Evolutionary conservation across 1,284 basidiomycete species (phyloP).

Genomic region (Cerrena zonata): DNA sequence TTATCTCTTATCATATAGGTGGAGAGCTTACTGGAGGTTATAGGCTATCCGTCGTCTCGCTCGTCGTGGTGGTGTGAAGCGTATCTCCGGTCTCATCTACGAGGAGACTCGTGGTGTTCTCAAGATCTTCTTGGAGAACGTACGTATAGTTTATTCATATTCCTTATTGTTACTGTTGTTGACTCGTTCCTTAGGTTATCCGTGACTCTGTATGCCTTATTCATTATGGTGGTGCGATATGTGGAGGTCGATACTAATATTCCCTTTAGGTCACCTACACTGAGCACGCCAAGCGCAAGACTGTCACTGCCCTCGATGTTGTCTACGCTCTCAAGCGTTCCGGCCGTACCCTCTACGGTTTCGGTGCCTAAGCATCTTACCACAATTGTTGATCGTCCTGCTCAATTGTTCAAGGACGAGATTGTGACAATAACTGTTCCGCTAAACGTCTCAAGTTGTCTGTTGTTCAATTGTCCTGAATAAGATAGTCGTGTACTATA

Average conservation of each 20-base stretch:
- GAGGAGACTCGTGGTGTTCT: conserved; percentile 79
- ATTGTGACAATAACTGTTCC: too few relatives aligned
- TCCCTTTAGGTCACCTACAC: conserved; percentile 67
- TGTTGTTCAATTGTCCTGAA: too few relatives aligned
- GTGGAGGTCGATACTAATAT: background rate
- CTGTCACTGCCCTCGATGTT: conserved; percentile 75
- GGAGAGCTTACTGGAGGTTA: conserved; percentile 29
- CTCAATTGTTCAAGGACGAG: too few relatives aligned
- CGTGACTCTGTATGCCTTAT: conserved; percentile 63
- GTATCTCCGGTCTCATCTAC: conserved; percentile 79
- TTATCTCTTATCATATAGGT: background rate
- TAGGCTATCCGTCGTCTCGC: conserved; percentile 80
- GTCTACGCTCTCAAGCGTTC: conserved; percentile 82
- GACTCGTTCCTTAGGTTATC: conserved; percentile 43
- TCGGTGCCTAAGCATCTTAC: conserved; percentile 62
- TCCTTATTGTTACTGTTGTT: conserved; percentile 7
- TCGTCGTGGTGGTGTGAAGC: conserved; percentile 79
- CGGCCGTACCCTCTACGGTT: conserved; percentile 76
- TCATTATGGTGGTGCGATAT: too few relatives aligned
- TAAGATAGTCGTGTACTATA: too few relatives aligned
- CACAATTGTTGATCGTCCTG: too few relatives aligned
- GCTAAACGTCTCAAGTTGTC: too few relatives aligned
- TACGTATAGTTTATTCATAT: conserved; percentile 11
- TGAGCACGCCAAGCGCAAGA: conserved; percentile 85
- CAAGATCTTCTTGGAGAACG: conserved; percentile 75